phyloP scores from a whole-genome alignment of 306 rosid genomes.

The Vigna unguiculata region DNA sequence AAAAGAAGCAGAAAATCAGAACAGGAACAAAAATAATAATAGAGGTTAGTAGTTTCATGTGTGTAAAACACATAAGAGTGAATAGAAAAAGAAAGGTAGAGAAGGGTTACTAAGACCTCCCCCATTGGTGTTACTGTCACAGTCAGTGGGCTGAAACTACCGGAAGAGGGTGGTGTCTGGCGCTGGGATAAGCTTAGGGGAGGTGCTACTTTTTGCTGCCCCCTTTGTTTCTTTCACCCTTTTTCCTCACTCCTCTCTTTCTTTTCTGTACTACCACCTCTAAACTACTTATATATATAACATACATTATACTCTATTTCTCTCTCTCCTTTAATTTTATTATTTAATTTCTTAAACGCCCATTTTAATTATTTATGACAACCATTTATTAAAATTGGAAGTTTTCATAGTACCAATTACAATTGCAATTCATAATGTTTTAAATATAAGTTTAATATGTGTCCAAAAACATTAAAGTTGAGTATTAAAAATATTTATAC shows the following conservation, averaged over 20 bases:
- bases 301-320: too few relatives aligned
- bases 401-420: too few relatives aligned
- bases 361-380: too few relatives aligned
- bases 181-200: conserved; percentile 25
- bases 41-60: neutral
- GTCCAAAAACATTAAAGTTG: too few relatives aligned
- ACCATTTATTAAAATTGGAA: too few relatives aligned
- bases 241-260: neutral
- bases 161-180: neutral
- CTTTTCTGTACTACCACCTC: conserved; percentile 22
- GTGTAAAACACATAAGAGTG: neutral
- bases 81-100: conserved; percentile 15
- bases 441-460: too few relatives aligned
- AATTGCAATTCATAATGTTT: too few relatives aligned
- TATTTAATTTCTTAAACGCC: too few relatives aligned
- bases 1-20: conserved; percentile 26
- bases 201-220: neutral
- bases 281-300: neutral
- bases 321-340: too few relatives aligned
- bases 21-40: neutral
- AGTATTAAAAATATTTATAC: too few relatives aligned
- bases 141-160: neutral
- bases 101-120: conserved; percentile 51
- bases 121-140: conserved; percentile 50
- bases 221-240: neutral